Percentiles rank a stretch among this genome's conserved stretches.
These are phyloP conservation scores for Penicillium psychrosexuale DNA, from an alignment of 2,329 filamentous ascomycete genomes.

Conservation along the genomic window DNA sequence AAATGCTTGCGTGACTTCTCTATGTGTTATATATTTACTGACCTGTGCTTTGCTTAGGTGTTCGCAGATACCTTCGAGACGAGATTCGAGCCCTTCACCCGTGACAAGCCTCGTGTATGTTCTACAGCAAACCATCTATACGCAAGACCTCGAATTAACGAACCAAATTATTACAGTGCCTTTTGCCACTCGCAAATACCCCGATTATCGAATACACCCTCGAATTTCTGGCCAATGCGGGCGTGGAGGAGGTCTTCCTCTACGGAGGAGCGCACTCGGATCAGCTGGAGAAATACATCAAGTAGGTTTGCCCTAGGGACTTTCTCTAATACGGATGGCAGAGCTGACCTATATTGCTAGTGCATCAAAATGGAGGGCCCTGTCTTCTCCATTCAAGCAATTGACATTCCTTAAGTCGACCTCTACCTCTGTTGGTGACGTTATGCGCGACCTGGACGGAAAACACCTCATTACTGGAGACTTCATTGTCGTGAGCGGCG, in stretches of 20 bases:
- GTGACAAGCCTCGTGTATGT: conserved; percentile 80
- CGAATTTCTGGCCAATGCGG: conserved; percentile 91
- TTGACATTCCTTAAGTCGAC: conserved; percentile 85
- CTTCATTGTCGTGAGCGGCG: conserved; percentile 88
- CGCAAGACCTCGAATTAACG: background rate
- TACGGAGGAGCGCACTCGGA: conserved; percentile 87
- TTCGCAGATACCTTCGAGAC: conserved; percentile 94
- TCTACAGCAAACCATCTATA: background rate
- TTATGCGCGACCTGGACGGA: conserved; percentile 88
- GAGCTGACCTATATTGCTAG: conserved; percentile 30
- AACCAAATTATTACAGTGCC: conserved; percentile 61
- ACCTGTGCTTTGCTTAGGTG: conserved; percentile 53
- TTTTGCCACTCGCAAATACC: conserved; percentile 87
- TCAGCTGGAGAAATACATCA: conserved; percentile 81
- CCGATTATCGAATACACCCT: conserved; percentile 97
- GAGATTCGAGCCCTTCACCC: conserved; percentile 81
- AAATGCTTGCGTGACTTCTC: background rate
- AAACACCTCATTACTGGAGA: conserved; percentile 82
- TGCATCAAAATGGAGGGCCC: conserved; percentile 69
- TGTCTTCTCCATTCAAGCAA: conserved; percentile 74
- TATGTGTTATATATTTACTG: conserved; percentile 4
- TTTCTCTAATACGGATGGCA: background rate
- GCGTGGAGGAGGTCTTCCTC: conserved; percentile 89
- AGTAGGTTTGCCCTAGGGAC: conserved; percentile 37
- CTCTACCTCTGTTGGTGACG: conserved; percentile 84